phyloP scores from a whole-genome alignment of 352 stramenopile species.

The Plasmopara muralis region DNA sequence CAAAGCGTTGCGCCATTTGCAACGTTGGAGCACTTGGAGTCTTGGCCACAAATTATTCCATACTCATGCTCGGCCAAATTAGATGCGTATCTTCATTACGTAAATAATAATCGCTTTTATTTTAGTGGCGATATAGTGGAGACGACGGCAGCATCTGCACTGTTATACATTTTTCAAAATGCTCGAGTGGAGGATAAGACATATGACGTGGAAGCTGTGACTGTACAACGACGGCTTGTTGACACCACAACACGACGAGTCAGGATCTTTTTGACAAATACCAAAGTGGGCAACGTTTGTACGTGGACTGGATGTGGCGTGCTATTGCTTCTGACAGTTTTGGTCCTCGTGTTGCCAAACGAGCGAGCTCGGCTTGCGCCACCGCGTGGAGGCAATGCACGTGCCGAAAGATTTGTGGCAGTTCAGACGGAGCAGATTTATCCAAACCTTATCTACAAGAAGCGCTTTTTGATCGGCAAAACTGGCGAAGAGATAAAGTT shows the following conservation, averaged over 20 bases:
- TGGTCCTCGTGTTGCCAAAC: conserved; percentile 46
- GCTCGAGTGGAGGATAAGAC: conserved; percentile 29
- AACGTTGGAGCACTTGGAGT: conserved; percentile 18
- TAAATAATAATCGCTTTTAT: conserved; percentile 26
- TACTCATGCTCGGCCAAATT: conserved; percentile 15
- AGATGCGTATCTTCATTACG: conserved; percentile 33
- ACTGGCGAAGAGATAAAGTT: conserved; percentile 68
- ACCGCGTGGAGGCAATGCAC: conserved; percentile 42
- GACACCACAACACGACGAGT: conserved; percentile 19
- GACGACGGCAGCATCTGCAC: conserved; percentile 34
- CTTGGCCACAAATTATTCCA: conserved; percentile 4
- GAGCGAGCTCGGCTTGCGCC: conserved; percentile 42
- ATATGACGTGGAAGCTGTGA: conserved; percentile 10
- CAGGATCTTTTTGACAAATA: conserved; percentile 53
- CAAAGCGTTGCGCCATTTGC: conserved; percentile 9
- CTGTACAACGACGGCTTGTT: conserved; percentile 22
- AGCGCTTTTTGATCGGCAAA: conserved; percentile 65
- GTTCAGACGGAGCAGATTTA: conserved; percentile 70
- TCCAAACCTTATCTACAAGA: conserved; percentile 74
- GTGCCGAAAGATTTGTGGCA: conserved; percentile 55
- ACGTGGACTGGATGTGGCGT: conserved; percentile 41
- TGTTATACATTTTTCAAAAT: conserved; percentile 53
- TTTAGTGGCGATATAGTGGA: conserved; percentile 21
- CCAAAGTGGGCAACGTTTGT: conserved; percentile 40
- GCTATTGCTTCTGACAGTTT: conserved; percentile 35